Conservation (phyloP, 768 basidiomycete genomes). For the Lactarius pseudohatsudake region DNA sequence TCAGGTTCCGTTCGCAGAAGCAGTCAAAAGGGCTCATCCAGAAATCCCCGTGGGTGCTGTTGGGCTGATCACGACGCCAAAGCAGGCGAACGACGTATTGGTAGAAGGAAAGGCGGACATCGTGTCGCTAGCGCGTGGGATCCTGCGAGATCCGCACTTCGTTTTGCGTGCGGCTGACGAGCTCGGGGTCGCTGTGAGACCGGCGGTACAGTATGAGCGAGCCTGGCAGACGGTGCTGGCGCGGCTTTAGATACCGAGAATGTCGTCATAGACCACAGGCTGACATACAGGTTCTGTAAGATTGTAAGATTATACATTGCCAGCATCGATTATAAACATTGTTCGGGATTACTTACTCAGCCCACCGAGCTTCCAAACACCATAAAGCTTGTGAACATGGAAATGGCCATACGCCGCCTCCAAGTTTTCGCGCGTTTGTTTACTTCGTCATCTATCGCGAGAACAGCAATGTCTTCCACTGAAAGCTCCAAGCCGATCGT, state of each 20-base stretch:
- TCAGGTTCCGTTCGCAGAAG: slow-evolving; percentile 68
- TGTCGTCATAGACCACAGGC: background rate
- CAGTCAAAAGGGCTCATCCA: slow-evolving; percentile 60
- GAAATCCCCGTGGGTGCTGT: slow-evolving; percentile 59
- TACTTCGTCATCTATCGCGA: background rate
- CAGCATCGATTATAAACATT: background rate
- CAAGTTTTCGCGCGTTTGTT: background rate
- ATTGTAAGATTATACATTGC: too few species aligned
- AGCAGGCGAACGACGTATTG: slow-evolving; percentile 60
- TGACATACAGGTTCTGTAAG: too few species aligned
- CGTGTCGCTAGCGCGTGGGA: slow-evolving; percentile 63
- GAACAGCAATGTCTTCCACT: slow-evolving; percentile 14
- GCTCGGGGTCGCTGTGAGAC: slow-evolving; percentile 62
- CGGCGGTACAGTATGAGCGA: slow-evolving; percentile 71
- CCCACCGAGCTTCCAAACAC: background rate
- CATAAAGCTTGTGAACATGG: background rate
- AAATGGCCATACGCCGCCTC: background rate
- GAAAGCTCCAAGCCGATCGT: slow-evolving; percentile 29
- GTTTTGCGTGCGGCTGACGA: slow-evolving; percentile 58
- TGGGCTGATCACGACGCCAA: slow-evolving; percentile 67
- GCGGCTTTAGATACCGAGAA: slow-evolving; percentile 15
- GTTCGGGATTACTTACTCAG: background rate
- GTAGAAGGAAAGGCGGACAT: slow-evolving; percentile 67
- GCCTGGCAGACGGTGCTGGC: slow-evolving; percentile 48
- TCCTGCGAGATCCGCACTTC: slow-evolving; percentile 68